phyloP scores from a whole-genome alignment of 345 rosid species.

The Mallotus nudiflorus region DNA sequence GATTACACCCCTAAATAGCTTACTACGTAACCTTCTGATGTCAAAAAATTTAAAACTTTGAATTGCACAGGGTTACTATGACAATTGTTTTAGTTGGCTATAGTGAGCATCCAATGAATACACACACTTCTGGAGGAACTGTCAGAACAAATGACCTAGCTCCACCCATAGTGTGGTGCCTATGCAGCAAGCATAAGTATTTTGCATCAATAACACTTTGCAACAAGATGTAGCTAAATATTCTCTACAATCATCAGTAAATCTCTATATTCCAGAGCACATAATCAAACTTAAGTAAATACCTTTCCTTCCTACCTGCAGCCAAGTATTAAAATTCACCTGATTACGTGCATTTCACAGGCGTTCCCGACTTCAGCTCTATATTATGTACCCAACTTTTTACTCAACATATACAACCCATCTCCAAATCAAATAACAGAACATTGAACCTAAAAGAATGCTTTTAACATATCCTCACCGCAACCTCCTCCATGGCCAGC shows the following conservation, averaged over 20 bases:
- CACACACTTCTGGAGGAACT: background rate
- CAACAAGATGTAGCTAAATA: background rate
- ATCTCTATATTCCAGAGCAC: too few relatives aligned
- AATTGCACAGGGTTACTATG: background rate
- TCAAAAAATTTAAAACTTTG: background rate
- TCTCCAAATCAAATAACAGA: background rate
- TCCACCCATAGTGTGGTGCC: background rate
- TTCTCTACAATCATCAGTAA: too few relatives aligned
- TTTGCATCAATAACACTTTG: background rate
- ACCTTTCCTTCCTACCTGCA: too few relatives aligned
- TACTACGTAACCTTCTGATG: background rate
- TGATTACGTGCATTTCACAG: too few relatives aligned
- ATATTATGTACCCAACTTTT: background rate
- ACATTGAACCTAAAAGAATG: too few relatives aligned
- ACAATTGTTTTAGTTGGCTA: background rate
- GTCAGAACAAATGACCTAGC: background rate
- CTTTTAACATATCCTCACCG: background rate
- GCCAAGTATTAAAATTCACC: too few relatives aligned
- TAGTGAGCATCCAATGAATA: background rate
- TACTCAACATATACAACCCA: background rate
- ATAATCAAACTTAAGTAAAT: too few relatives aligned
- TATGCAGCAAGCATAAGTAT: background rate
- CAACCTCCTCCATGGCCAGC: background rate
- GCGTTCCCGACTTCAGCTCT: too few relatives aligned
- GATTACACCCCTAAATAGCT: too few relatives aligned